Base-by-base conservation (phyloP, 306 rosid genomes). In the Parietaria judaica region DNA sequence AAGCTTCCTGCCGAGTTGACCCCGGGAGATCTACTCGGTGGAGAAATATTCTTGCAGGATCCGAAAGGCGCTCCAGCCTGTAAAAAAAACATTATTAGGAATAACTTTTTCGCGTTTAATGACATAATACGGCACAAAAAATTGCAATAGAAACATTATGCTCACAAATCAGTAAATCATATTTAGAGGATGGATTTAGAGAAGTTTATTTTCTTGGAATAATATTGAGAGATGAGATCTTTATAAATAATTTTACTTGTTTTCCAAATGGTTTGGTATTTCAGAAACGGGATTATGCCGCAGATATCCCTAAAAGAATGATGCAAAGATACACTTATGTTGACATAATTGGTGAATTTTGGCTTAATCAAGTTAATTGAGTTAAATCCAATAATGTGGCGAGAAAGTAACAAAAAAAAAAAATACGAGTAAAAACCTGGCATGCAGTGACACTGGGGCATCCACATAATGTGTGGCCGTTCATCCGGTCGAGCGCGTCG, bases 1-100 rank as follows among this genome's bases (percentile, higher is more conserved):
- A 88, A 86, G 80, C 90, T 80, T 72, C 95, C 96, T 8, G 77
- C 70, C 16, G 72, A 81, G 70, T 74, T 84, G 73, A 79, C 75
- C 66, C 63, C 7, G 64, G 94, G 87, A 66, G 72, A 83, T 58
- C 72, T 65, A 60, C 64, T 69, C 9, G 95, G 88, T 59, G 61
- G 70, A 54, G 88, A 53, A 67, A 86, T 61, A 76, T 78, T 92
- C 81, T 92, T 86, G 86, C 98, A 88, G 39, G 90, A 80, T 55
- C 96, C 96, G 70, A 75, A 81, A 74, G 98, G 83, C 49, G 74
- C 88, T 69, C 95, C 96, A 38, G 67, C 90, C 96, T 88, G 88
- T 66, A 63, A 70, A 88, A 70, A 75, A 17, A 56, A 31, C n/a
- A 16, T 9, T 45, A 4, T 54, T 23, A 17, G 7, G 5, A 66